Evolutionary conservation across 441 rosid genomes (phyloP).

Genomic region (Brassica balearica): DNA sequence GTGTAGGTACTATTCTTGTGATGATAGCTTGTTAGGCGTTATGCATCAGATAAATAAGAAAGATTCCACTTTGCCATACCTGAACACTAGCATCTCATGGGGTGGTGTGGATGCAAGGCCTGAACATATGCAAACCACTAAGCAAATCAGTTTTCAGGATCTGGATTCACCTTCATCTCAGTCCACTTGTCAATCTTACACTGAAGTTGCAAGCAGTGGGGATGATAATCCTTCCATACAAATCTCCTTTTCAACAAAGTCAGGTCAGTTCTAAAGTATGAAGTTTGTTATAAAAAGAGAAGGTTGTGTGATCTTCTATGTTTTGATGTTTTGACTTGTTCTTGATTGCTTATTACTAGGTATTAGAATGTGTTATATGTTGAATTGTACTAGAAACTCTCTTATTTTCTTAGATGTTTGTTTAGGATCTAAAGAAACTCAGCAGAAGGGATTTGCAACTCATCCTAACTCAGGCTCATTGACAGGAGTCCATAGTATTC

Average conservation of each 20-base stretch:
- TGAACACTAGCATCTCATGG: slow-evolving; percentile 52
- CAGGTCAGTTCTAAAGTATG: slow-evolving; percentile 42
- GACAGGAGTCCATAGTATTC: neutral
- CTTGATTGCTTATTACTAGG: neutral
- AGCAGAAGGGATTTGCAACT: neutral
- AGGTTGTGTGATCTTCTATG: neutral
- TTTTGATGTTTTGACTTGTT: neutral
- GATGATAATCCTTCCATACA: slow-evolving; percentile 49
- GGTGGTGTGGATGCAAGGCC: slow-evolving; percentile 53
- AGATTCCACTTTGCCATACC: slow-evolving; percentile 46
- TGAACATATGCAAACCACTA: slow-evolving; percentile 48
- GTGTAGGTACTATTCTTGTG: slow-evolving; percentile 10
- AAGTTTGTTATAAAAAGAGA: neutral
- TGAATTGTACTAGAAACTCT: neutral
- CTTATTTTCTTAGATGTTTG: neutral
- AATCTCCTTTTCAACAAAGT: slow-evolving; percentile 37
- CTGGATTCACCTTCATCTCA: slow-evolving; percentile 74
- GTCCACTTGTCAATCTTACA: slow-evolving; percentile 68
- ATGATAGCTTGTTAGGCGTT: slow-evolving; percentile 14
- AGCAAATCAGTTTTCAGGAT: slow-evolving; percentile 57
- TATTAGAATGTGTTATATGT: neutral
- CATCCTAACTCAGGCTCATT: neutral
- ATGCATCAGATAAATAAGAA: slow-evolving; percentile 49
- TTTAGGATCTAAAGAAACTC: neutral
- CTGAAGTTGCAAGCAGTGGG: slow-evolving; percentile 58